These are phyloP conservation scores for Fraxinus velutina DNA, from an alignment of 305 asterid species.

Conservation along the genomic window DNA sequence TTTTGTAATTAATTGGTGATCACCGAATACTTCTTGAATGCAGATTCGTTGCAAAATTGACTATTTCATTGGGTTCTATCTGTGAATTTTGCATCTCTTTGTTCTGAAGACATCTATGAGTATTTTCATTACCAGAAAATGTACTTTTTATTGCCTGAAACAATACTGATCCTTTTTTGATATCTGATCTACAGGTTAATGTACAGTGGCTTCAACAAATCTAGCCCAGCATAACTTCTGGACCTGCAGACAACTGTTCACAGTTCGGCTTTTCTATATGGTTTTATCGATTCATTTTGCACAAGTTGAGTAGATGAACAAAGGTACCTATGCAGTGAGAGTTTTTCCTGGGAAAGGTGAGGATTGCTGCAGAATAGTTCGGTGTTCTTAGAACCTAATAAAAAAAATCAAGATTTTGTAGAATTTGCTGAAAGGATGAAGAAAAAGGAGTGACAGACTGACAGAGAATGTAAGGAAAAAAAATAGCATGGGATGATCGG, in stretches of 20 bases:
- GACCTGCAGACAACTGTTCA: constrained; percentile 23
- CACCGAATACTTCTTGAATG: neutral
- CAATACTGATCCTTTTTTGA: constrained; percentile 14
- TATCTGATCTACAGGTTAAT: constrained; percentile 28
- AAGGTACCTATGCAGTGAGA: constrained; percentile 7
- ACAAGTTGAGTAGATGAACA: constrained; percentile 11
- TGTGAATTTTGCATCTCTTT: neutral
- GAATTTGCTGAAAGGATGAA: neutral
- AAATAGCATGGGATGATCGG: neutral
- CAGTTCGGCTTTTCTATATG: neutral
- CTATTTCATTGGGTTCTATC: neutral
- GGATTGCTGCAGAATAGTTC: neutral
- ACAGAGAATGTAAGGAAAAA: neutral
- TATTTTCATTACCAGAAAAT: neutral
- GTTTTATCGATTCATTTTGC: neutral
- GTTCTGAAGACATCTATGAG: constrained; percentile 12
- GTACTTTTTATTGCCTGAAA: neutral
- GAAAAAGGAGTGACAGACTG: neutral
- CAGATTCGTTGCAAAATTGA: neutral
- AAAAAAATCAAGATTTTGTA: neutral
- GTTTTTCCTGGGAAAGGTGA: constrained; percentile 17
- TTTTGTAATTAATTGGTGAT: neutral
- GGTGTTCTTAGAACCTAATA: neutral
- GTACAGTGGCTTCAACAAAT: constrained; percentile 13
- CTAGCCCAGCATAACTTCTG: constrained; percentile 16